A percentile compares a stretch with the other conserved stretches of the same genome.
Conservation (phyloP, 495 filamentous ascomycete genomes). For the Neurospora africana region DNA sequence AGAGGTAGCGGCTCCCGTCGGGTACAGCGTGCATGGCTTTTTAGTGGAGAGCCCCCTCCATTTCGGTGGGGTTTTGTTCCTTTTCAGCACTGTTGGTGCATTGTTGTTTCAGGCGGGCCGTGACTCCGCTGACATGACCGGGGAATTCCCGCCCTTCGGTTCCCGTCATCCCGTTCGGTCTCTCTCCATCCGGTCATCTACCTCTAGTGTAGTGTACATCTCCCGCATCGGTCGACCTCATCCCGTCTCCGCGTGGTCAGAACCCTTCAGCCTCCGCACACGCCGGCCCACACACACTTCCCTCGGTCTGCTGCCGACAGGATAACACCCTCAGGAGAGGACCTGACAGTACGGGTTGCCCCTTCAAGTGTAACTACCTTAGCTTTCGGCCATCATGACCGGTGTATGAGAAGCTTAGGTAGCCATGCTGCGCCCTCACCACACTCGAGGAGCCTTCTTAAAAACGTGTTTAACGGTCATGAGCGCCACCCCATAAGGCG, state of each 20-base stretch:
- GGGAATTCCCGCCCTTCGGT: background rate
- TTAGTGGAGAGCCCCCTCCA: background rate
- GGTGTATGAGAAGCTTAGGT: background rate
- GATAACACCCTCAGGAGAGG: background rate
- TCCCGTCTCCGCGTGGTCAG: background rate
- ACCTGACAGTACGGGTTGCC: background rate
- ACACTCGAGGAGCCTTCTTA: background rate
- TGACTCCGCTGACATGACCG: too few relatives aligned
- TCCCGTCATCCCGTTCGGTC: background rate
- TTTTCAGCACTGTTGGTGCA: background rate
- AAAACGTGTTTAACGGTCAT: background rate
- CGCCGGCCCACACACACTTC: background rate
- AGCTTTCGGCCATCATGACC: background rate
- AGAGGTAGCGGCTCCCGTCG: background rate
- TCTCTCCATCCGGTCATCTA: background rate
- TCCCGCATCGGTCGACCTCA: background rate
- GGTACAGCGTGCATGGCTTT: background rate
- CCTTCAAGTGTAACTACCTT: background rate
- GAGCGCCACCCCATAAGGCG: background rate
- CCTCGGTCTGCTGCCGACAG: background rate
- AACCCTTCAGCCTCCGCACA: background rate
- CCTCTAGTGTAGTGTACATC: background rate
- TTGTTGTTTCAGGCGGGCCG: background rate
- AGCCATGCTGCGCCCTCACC: background rate
- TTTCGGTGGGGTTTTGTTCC: background rate